Percentiles rank a stretch among this genome's conserved stretches.
Conservation (phyloP, 805 yeast genomes). For the Kodamaea kaohsiungensis region DNA sequence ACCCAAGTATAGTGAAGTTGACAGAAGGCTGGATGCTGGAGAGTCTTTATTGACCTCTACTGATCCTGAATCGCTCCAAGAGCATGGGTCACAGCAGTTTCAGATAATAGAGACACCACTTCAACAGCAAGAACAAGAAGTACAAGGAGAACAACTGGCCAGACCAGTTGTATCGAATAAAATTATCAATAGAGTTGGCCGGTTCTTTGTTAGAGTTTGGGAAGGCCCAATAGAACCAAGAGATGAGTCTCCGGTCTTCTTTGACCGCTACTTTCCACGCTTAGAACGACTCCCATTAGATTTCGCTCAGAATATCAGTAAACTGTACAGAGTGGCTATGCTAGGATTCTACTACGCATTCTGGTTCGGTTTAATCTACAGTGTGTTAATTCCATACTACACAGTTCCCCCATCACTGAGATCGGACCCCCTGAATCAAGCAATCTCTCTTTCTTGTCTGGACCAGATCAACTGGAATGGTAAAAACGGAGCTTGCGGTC, state of each 20-base stretch:
- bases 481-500: slow-evolving; percentile 73
- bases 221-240: slow-evolving; percentile 48
- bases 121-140: neutral
- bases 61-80: neutral
- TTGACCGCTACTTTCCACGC: slow-evolving; percentile 14
- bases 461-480: slow-evolving; percentile 64
- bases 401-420: slow-evolving; percentile 38
- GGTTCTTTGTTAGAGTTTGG: slow-evolving; percentile 41
- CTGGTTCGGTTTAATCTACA: slow-evolving; percentile 46
- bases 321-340: slow-evolving; percentile 25
- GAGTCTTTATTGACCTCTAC: neutral
- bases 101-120: neutral
- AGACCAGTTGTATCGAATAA: neutral
- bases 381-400: slow-evolving; percentile 47
- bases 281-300: slow-evolving; percentile 47
- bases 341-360: slow-evolving; percentile 41
- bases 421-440: slow-evolving; percentile 19
- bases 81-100: neutral
- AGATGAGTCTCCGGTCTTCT: slow-evolving; percentile 14
- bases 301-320: slow-evolving; percentile 30
- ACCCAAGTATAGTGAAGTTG: neutral
- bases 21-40: neutral
- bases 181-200: slow-evolving; percentile 4
- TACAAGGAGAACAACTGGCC: neutral
- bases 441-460: slow-evolving; percentile 51